A percentile compares a stretch with the other conserved stretches of the same genome.
phyloP scores from a whole-genome alignment of 2,329 filamentous ascomycete species.

The Phialophora chinensis region DNA sequence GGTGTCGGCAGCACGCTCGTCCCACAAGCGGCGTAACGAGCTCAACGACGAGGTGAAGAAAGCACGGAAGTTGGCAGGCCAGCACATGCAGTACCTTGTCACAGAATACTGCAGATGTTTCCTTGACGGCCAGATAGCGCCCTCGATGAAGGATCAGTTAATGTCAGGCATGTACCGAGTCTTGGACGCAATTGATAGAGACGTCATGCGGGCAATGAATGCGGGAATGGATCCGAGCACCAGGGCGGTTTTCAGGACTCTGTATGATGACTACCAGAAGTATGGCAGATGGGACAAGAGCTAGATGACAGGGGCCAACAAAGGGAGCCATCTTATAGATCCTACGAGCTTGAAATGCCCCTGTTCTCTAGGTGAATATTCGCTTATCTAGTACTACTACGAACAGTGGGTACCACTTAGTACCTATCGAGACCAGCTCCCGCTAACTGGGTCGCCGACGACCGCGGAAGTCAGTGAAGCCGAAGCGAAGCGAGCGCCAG shows the following conservation, averaged over 20 bases:
- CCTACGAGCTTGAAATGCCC: neutral
- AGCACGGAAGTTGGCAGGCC: constrained; percentile 62
- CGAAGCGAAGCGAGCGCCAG: neutral
- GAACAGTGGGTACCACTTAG: neutral
- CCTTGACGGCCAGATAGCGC: constrained; percentile 56
- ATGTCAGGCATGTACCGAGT: constrained; percentile 59
- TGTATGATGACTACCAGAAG: constrained; percentile 60
- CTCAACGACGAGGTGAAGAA: constrained; percentile 66
- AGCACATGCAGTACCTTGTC: constrained; percentile 64
- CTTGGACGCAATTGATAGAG: constrained; percentile 59
- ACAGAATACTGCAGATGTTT: constrained; percentile 62
- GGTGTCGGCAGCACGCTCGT: constrained; percentile 57
- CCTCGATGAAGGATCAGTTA: constrained; percentile 60
- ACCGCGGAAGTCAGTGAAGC: neutral
- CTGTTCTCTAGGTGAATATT: neutral
- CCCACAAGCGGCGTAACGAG: constrained; percentile 44
- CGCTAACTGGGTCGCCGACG: neutral
- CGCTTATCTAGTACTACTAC: neutral
- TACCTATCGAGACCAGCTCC: neutral
- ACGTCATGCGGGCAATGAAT: constrained; percentile 59
- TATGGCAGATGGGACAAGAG: constrained; percentile 57
- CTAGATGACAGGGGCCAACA: constrained; percentile 34
- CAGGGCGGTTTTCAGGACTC: constrained; percentile 58
- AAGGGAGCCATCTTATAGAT: neutral
- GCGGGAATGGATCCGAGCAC: constrained; percentile 58